Base-by-base conservation (phyloP, 2,329 filamentous ascomycete genomes). In the Cladosporium sp. region DNA sequence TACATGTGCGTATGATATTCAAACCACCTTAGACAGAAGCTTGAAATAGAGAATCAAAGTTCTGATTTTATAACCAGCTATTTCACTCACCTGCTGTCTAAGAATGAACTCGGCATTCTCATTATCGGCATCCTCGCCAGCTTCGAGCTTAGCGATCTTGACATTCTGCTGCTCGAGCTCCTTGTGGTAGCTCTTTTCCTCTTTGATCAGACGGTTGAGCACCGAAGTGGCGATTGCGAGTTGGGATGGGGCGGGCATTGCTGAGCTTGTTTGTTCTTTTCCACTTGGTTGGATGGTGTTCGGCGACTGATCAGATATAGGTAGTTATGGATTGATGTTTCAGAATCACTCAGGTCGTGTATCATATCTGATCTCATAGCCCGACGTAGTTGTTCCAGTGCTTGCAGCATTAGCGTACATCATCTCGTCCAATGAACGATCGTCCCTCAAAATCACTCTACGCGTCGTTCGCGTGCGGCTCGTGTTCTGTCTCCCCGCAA, bases 131-230 rank as follows among this genome's bases (percentile, higher is more conserved):
- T 65, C 68, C 43, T 71, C 70, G 18, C 78, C 80, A 3, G 79
- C 77, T 71, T 90, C 87, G 53, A 96, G 84, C 76, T 88, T 87
- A 76, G 85, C 81, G 69, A 96, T 85, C 65, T 90, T 87, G 67
- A 85, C 84, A 72, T 91, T 84, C 76, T 98, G 93, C 69, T 89
- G 83, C 69, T 85, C 82, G 23, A 93, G 85, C 78, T 99, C 95
- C 76, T 90, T 90, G 83, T 93, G 90, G 81, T 99, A 98, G 73
- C 89, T 94, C 46, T 86, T 83, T 78, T 97, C 92, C 79, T 99
- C 95, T 79, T 96, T 97, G 70, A 97, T 87, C 57, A 98, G 86
- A 66, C 95, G 92, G 72, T 86, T 84, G 70, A 98, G 87, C 23
- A 92, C 88, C 67, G 89, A 87, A 26, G 91, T 95, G 53, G 90